Percentiles rank a stretch among this genome's conserved stretches.
Conservation (phyloP, 2,329 filamentous ascomycete genomes). For the Leptodontidium sp. region DNA sequence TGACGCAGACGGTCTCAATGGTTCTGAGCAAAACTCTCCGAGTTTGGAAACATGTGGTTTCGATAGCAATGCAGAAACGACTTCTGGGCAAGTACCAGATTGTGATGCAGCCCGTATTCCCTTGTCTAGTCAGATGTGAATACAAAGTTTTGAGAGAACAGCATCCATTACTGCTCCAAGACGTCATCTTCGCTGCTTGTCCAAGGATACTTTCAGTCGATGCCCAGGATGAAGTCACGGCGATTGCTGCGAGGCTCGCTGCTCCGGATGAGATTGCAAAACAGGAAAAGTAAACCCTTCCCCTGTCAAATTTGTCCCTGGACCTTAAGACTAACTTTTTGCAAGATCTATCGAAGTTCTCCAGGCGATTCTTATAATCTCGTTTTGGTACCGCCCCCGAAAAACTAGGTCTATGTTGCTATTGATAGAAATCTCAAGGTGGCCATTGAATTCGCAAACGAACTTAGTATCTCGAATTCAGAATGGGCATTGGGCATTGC, state of each 20-base stretch:
- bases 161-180: conserved; percentile 21
- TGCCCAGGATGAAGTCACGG: conserved; percentile 15
- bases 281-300: conserved; percentile 8
- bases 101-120: conserved; percentile 24
- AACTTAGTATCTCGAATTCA: conserved; percentile 12
- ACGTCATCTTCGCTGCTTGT: conserved; percentile 21
- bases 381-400: conserved; percentile 27
- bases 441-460: conserved; percentile 7
- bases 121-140: conserved; percentile 6
- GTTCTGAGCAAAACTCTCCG: neutral
- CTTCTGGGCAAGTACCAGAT: conserved; percentile 14
- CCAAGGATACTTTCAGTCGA: conserved; percentile 5
- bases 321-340: neutral
- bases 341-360: conserved; percentile 23
- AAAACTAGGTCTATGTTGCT: conserved; percentile 18
- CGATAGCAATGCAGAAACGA: neutral
- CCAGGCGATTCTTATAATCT: conserved; percentile 17
- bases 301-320: neutral
- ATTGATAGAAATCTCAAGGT: conserved; percentile 11
- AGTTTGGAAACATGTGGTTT: conserved; percentile 11
- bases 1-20: neutral
- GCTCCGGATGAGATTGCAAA: conserved; percentile 16
- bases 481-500: conserved; percentile 14
- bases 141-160: conserved; percentile 20
- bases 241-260: conserved; percentile 3